Evolutionary conservation across 345 rosid genomes (phyloP).

Genomic region (Citrus mangshanensis): DNA sequence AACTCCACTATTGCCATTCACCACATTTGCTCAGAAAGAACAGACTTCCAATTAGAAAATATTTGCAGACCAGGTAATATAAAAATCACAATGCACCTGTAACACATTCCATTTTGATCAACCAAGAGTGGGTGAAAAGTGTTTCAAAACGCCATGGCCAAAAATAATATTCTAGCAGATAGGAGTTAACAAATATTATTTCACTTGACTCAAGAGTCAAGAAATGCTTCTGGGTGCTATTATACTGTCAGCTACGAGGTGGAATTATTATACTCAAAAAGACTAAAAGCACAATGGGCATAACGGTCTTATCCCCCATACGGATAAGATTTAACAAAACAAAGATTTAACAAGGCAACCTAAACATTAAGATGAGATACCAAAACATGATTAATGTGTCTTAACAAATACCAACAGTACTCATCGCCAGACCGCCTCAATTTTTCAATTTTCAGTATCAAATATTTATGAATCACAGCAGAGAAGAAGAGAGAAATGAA

Average conservation of each 20-base stretch:
- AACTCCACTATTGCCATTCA: neutral
- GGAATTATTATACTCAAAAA: neutral
- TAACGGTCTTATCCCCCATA: neutral
- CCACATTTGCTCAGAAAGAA: no score
- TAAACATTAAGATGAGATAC: neutral
- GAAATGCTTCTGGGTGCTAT: neutral
- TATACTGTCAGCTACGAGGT: neutral
- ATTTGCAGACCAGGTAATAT: neutral
- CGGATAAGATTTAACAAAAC: no score
- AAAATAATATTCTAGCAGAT: neutral
- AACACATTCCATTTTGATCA: neutral
- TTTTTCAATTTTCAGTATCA: neutral
- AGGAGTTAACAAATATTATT: neutral
- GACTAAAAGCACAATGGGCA: neutral
- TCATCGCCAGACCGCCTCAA: conserved; percentile 3
- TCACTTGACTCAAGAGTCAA: neutral
- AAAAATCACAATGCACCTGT: neutral
- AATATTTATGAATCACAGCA: neutral
- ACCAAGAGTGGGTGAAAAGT: conserved; percentile 5
- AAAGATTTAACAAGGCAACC: neutral
- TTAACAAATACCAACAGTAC: neutral
- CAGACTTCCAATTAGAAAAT: neutral
- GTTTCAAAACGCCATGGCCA: neutral
- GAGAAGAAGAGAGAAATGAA: neutral
- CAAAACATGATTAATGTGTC: neutral